Evolutionary conservation across 495 filamentous ascomycete species (phyloP).

Genomic region (Penicillium crystallinum): DNA sequence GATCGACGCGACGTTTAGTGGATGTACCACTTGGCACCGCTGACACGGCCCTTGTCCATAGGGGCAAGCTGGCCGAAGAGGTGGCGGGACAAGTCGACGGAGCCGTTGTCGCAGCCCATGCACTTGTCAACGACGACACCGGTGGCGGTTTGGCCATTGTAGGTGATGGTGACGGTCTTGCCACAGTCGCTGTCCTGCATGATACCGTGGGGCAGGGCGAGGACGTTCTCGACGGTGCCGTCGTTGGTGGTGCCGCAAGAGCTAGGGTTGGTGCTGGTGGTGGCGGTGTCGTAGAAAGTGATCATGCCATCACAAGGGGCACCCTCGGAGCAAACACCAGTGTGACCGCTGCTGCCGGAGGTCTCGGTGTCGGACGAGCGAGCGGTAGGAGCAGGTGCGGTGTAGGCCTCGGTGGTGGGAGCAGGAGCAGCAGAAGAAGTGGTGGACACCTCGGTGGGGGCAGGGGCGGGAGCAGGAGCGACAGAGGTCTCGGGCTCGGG

Average conservation of each 20-base stretch:
- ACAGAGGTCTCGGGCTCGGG: slow-evolving; percentile 16
- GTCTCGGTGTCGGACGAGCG: slow-evolving; percentile 12
- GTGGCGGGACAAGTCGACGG: slow-evolving; percentile 43
- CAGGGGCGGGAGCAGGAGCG: slow-evolving; percentile 8
- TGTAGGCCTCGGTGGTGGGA: slow-evolving; percentile 3
- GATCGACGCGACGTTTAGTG: slow-evolving; percentile 28
- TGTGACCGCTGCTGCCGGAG: slow-evolving; percentile 19
- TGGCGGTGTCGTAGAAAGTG: slow-evolving; percentile 47
- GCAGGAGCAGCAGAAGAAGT: not conserved
- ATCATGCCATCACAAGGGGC: slow-evolving; percentile 37
- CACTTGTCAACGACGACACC: slow-evolving; percentile 71
- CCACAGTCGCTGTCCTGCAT: slow-evolving; percentile 63
- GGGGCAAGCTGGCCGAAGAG: slow-evolving; percentile 36
- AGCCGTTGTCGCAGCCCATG: slow-evolving; percentile 53
- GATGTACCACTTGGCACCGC: slow-evolving; percentile 34
- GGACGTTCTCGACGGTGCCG: slow-evolving; percentile 34
- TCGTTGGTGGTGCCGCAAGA: slow-evolving; percentile 44
- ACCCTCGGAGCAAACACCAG: slow-evolving; percentile 31
- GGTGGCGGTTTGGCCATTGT: slow-evolving; percentile 48
- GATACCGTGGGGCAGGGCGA: slow-evolving; percentile 44
- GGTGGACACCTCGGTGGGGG: not conserved
- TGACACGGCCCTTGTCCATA: slow-evolving; percentile 26
- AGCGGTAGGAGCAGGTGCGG: slow-evolving; percentile 12
- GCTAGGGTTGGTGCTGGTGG: slow-evolving; percentile 32
- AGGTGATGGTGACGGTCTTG: slow-evolving; percentile 56